A percentile compares a stretch with the other conserved stretches of the same genome.
Evolutionary conservation across 2,329 filamentous ascomycete species (phyloP).

Genomic region (Westerdykella ornata): DNA sequence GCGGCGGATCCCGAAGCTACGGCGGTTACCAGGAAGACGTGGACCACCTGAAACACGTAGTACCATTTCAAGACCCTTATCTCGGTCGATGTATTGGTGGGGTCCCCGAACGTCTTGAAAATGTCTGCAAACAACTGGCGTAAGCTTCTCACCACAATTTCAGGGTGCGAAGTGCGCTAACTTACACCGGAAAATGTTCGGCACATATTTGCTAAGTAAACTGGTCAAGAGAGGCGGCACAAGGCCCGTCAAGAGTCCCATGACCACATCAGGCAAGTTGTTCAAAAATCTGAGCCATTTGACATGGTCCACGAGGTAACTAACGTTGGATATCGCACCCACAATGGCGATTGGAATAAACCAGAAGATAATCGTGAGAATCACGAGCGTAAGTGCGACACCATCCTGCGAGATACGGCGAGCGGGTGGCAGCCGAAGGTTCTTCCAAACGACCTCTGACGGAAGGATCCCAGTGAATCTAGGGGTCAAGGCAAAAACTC

Average conservation of each 20-base stretch:
- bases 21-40: slow-evolving; percentile 86
- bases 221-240: slow-evolving; percentile 73
- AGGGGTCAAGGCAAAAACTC: slow-evolving; percentile 68
- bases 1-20: slow-evolving; percentile 72
- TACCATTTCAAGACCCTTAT: slow-evolving; percentile 86
- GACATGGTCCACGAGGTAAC: slow-evolving; percentile 56
- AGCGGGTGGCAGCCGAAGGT: slow-evolving; percentile 74
- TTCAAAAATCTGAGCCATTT: slow-evolving; percentile 68
- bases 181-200: slow-evolving; percentile 71
- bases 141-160: background rate
- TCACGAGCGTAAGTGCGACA: slow-evolving; percentile 67
- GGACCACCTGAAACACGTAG: slow-evolving; percentile 83
- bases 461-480: slow-evolving; percentile 79
- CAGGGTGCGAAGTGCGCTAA: slow-evolving; percentile 8
- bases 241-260: slow-evolving; percentile 78
- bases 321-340: slow-evolving; percentile 78
- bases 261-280: slow-evolving; percentile 60
- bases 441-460: slow-evolving; percentile 78
- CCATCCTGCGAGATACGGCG: slow-evolving; percentile 70
- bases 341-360: slow-evolving; percentile 70
- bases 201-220: slow-evolving; percentile 79
- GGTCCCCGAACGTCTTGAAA: slow-evolving; percentile 73
- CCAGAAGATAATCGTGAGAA: slow-evolving; percentile 82
- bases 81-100: slow-evolving; percentile 73
- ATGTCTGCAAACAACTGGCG: slow-evolving; percentile 49